These are phyloP conservation scores for Sextonia rubra DNA, from an alignment of 164 flowering plant genomes.

Conservation along the genomic window DNA sequence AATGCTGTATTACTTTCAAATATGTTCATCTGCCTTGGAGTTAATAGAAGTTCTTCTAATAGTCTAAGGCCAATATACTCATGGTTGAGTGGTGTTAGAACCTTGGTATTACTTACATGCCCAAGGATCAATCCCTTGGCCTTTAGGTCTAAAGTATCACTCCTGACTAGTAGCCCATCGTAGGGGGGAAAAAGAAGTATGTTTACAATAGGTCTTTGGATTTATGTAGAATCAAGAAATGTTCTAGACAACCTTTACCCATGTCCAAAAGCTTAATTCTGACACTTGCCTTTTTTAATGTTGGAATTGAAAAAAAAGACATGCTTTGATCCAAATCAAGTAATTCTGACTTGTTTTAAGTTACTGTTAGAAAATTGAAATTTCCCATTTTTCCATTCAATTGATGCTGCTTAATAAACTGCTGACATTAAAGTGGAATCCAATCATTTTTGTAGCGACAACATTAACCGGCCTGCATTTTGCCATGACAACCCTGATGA, in stretches of 20 bases:
- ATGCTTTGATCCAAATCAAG: neutral
- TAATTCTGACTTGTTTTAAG: neutral
- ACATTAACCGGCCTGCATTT: constrained; percentile 92
- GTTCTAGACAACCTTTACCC: neutral
- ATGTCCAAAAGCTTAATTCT: neutral
- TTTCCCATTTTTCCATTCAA: neutral
- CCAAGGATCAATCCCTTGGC: no score
- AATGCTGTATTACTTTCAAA: neutral
- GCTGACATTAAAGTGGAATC: neutral
- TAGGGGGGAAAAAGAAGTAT: no score
- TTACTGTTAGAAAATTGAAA: no score
- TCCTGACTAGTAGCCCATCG: no score
- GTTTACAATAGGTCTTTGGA: neutral
- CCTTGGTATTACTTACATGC: no score
- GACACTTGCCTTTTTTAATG: neutral
- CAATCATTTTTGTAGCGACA: constrained; percentile 58
- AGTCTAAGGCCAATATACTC: no score
- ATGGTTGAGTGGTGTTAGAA: no score
- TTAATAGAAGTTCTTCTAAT: neutral
- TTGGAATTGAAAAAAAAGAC: neutral
- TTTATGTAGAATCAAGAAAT: neutral
- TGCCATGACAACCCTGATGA: constrained; percentile 75
- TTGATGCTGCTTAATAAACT: neutral
- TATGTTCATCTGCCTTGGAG: neutral
- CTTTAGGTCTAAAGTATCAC: no score